phyloP scores from a whole-genome alignment of 1,284 basidiomycete genomes.

The Trichosporon faecale region DNA sequence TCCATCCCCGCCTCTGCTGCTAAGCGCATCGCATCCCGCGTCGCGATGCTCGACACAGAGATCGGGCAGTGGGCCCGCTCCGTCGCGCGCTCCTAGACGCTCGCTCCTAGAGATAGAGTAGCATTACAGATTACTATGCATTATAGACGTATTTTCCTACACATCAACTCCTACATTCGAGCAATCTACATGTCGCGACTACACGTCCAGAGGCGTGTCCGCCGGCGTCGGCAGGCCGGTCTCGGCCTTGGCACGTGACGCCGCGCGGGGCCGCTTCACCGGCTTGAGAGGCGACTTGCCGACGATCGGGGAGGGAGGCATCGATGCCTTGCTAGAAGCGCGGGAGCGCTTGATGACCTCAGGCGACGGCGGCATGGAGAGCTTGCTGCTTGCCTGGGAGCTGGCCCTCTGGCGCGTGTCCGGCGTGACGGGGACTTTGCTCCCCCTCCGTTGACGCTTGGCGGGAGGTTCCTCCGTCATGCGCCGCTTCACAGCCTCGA shows the following conservation, averaged over 20 bases:
- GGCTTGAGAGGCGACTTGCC: neutral
- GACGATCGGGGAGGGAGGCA: neutral
- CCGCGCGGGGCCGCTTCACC: neutral
- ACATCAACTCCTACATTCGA: no score
- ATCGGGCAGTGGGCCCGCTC: constrained; percentile 16
- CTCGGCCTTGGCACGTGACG: neutral
- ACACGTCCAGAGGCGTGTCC: neutral
- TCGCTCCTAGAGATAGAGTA: no score
- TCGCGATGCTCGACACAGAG: constrained; percentile 8
- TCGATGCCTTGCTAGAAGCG: neutral
- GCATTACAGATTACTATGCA: neutral
- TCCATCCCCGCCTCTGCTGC: neutral
- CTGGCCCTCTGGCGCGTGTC: neutral
- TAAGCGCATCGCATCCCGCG: neutral
- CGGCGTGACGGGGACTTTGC: neutral
- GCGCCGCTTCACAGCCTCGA: neutral
- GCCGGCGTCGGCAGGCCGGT: neutral
- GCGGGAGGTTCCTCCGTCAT: neutral
- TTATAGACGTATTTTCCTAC: neutral
- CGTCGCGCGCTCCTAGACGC: constrained; percentile 7
- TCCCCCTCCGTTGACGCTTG: neutral
- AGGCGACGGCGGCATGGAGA: neutral
- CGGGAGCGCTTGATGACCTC: neutral
- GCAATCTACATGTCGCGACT: neutral
- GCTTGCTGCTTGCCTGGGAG: neutral